Base-by-base conservation (phyloP, 2,329 filamentous ascomycete genomes). In the Colletotrichum sp. region DNA sequence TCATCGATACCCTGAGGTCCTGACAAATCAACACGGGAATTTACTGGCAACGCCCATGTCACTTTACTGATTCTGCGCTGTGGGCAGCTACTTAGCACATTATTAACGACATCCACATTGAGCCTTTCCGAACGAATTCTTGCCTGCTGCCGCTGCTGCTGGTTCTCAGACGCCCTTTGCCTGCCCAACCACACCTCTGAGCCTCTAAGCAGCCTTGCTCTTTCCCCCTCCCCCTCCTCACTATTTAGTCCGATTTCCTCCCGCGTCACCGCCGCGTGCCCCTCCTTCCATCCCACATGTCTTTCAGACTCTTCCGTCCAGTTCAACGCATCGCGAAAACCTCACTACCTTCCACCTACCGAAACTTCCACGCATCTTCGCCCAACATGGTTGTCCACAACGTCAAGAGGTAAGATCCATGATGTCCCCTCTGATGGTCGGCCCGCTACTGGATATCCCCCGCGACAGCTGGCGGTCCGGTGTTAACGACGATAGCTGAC, bases 351-450 rank as follows among this genome's bases (percentile, higher is more conserved):
- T 33, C 8, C 2, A 63, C 18, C 3, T 64, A 67, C 6, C 77
- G 80, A 58, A 73, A 64, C 7, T 84, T 84, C 73, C 82, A 82
- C 76, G 84, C 83, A 43, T 82, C 86, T 34, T 67, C 81, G 16
- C 79, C 79, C 75, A 87, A 83, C 70, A 83, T 87, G 80, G 84
- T 81, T 76, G 87, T 90, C 71, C 84, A 86, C 78, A 81, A 86
- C 70, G 78, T 87, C 64, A 77, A 80, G 66, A 83, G 74, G 85
- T 86, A 77, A 79, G 82, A 77, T n/a, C n/a, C n/a, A n/a, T n/a
- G n/a, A n/a, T n/a, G n/a, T n/a, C n/a, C n/a, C n/a, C n/a, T n/a
- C n/a, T n/a, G n/a, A n/a, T n/a, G n/a, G n/a, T n/a, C n/a, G n/a
- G n/a, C n/a, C n/a, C n/a, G n/a, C n/a, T n/a, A n/a, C n/a, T n/a